A percentile compares a stretch with the other conserved stretches of the same genome.
Evolutionary conservation across 108 stramenopile genomes (phyloP).

Genomic region (Skeletonema costatum): DNA sequence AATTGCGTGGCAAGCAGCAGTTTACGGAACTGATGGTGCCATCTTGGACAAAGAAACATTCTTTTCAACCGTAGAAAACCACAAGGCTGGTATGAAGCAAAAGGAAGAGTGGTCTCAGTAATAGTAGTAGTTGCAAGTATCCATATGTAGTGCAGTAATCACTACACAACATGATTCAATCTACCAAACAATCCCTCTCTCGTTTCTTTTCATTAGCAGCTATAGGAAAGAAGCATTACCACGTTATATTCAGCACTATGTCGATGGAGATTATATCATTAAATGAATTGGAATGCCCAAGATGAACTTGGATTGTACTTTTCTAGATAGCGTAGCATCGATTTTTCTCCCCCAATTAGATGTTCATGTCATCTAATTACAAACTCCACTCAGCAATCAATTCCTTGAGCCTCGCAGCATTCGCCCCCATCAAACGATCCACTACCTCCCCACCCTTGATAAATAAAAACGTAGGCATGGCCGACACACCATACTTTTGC

Average conservation of each 20-base stretch:
- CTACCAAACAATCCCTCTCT: background rate
- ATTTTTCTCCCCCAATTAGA: no score
- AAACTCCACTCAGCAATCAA: slow-evolving; percentile 18
- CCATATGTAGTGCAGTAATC: no score
- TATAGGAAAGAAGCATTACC: no score
- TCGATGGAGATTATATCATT: background rate
- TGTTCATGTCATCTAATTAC: background rate
- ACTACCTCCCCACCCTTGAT: slow-evolving; percentile 85
- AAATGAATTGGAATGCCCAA: background rate
- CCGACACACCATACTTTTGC: slow-evolving; percentile 76
- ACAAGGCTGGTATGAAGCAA: background rate
- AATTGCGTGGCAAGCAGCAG: slow-evolving; percentile 58
- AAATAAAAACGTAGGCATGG: slow-evolving; percentile 94
- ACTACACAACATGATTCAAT: background rate
- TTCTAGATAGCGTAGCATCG: background rate
- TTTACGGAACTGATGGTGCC: slow-evolving; percentile 48
- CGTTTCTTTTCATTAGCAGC: background rate
- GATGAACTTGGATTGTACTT: background rate
- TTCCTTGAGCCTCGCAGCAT: slow-evolving; percentile 58
- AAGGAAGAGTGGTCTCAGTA: background rate
- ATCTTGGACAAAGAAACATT: slow-evolving; percentile 24
- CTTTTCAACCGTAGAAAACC: background rate
- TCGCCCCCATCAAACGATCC: slow-evolving; percentile 83
- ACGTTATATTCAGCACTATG: no score
- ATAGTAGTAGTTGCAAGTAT: no score